Base-by-base conservation (phyloP, 345 rosid species). In the Gossypioides kirkii region DNA sequence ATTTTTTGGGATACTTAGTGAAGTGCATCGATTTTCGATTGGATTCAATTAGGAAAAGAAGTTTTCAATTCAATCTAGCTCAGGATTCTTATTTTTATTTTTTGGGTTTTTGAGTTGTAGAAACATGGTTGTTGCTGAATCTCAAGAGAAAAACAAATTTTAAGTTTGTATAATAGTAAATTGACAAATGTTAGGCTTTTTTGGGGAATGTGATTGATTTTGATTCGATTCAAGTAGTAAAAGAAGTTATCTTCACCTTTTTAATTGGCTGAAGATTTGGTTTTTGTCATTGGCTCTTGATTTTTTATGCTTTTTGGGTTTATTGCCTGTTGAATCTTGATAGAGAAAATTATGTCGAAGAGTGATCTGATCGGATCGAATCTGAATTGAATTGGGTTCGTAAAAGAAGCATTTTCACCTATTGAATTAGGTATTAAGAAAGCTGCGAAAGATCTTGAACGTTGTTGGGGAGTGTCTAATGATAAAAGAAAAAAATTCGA, bases 141-240 rank as follows among this genome's bases (percentile, higher is more conserved):
- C 55, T 62, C 6, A 14, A 38, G 38, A 62, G 68, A 66, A 32
- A 6, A 17, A 18, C 70, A 45, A 12, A 45, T 12, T 45, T 50
- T 68, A 58, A 68, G 71, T 23, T 67, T 67, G 8, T 47, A 14
- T 47, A 13, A 25, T 47, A 7, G 20, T 41, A 67, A 67, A 46
- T n/a, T 25, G 71, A 25, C 42, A 10, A 14, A 16, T 43, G 45
- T 65, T 23, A 6, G 52, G 25, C 10, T 23, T n/a, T 23, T 13
- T 16, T 1, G 69, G 54, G 47, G 32, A 7, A 94, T 91, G 96
- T 87, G 90, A 71, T 77, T 84, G 41, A 67, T 90, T 62, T 85
- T 38, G 85, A 87, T 85, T 84, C 96, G 79, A 82, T 91, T 82
- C 91, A 90, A 81, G 86, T 83, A 62, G 88, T 89, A 67, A 89